Percentiles rank a stretch among this genome's conserved stretches.
phyloP scores from a whole-genome alignment of 257 asterid species.

The Ilex aquifolium region DNA sequence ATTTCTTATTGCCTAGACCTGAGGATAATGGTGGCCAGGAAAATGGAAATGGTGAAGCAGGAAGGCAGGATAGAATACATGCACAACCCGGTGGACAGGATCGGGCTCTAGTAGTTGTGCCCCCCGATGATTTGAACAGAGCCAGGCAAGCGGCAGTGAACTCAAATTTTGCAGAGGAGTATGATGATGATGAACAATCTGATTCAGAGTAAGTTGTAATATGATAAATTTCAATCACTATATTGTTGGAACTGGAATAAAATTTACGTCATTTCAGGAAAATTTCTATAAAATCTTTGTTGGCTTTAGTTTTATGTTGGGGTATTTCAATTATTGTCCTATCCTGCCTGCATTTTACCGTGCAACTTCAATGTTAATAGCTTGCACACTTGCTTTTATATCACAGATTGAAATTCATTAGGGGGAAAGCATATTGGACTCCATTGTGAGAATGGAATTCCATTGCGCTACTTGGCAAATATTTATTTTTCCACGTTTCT shows the following conservation, averaged over 20 bases:
- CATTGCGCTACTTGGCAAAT: no score
- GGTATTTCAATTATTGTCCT: not conserved
- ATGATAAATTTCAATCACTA: not conserved
- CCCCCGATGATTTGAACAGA: constrained; percentile 53
- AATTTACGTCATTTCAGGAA: not conserved
- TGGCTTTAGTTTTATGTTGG: not conserved
- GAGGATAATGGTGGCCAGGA: constrained; percentile 77
- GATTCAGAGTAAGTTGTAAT: constrained; percentile 72
- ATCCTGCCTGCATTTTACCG: not conserved
- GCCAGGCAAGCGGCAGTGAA: constrained; percentile 44
- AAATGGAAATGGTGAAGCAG: constrained; percentile 63
- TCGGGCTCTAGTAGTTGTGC: constrained; percentile 30
- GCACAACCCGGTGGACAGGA: constrained; percentile 57
- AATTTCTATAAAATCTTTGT: not conserved
- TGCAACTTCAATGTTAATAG: not conserved
- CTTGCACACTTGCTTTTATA: no score
- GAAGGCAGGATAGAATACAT: constrained; percentile 65
- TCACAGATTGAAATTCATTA: no score
- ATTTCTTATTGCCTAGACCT: constrained; percentile 80
- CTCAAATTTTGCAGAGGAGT: constrained; percentile 35
- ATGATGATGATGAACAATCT: constrained; percentile 58
- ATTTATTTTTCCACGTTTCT: no score
- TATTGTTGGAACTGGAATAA: not conserved
- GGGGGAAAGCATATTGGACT: no score
- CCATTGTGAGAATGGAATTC: no score